Evolutionary conservation across 495 filamentous ascomycete genomes (phyloP).

Genomic region (Podospora tetraspora): DNA sequence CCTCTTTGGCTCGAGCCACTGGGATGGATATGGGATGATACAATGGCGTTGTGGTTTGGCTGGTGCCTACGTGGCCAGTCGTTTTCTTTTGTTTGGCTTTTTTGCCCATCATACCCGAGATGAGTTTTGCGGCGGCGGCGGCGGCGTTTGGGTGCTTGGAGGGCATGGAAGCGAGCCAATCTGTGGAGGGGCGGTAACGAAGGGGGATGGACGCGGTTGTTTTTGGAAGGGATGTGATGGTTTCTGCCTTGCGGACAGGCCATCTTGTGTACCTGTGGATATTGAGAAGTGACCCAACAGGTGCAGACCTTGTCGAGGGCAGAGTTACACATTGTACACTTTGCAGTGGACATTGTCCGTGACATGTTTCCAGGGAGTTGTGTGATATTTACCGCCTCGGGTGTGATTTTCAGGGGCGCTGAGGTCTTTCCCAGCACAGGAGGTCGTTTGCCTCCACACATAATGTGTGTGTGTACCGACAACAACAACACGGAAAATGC

Average conservation of each 20-base stretch:
- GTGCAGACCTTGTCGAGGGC: background rate
- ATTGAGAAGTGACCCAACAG: background rate
- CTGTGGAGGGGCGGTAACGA: background rate
- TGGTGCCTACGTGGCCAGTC: background rate
- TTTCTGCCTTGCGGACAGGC: background rate
- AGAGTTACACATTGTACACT: background rate
- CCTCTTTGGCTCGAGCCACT: too few relatives aligned
- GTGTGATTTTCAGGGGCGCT: too few relatives aligned
- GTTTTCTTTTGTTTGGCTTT: background rate
- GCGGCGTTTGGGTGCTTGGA: background rate
- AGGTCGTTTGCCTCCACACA: background rate
- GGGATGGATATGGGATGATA: background rate
- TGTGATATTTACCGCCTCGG: too few relatives aligned
- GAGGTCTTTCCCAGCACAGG: too few relatives aligned
- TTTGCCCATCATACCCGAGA: background rate
- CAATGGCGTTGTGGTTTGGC: background rate
- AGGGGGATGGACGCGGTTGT: background rate
- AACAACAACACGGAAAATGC: too few relatives aligned
- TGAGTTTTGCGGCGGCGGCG: background rate
- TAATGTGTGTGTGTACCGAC: too few relatives aligned
- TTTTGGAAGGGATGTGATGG: background rate
- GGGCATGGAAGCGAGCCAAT: background rate
- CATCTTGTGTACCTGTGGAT: background rate
- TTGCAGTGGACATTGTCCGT: background rate
- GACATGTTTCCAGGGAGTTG: background rate